phyloP scores from a whole-genome alignment of 2,329 filamentous ascomycete genomes.

The Stenocarpella maydis region DNA sequence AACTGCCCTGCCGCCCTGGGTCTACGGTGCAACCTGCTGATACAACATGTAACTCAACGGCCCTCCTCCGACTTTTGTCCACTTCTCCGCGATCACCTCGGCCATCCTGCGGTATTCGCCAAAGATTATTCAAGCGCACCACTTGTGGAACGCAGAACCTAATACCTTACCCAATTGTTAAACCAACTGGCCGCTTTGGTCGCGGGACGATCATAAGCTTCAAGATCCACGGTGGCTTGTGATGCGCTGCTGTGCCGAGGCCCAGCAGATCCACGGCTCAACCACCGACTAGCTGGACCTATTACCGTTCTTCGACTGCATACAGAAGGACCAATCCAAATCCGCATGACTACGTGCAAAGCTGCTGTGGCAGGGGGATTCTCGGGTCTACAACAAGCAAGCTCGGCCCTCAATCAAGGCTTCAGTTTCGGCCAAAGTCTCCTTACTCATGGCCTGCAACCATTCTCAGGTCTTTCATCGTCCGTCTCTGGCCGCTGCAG shows the following conservation, averaged over 20 bases:
- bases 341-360: not conserved
- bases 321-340: not conserved
- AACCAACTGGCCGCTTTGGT: not conserved
- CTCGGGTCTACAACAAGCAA: not conserved
- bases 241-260: not conserved
- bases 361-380: not conserved
- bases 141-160: not conserved
- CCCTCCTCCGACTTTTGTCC: constrained; percentile 22
- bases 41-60: not conserved
- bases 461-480: not conserved
- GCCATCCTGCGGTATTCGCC: constrained; percentile 25
- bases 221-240: not conserved
- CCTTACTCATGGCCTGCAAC: not conserved
- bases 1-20: not conserved
- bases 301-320: not conserved
- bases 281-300: not conserved
- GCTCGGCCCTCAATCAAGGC: not conserved
- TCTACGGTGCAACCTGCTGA: constrained; percentile 11
- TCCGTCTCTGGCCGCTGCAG: not conserved
- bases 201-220: constrained; percentile 9
- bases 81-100: constrained; percentile 20
- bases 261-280: not conserved
- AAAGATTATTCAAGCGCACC: too few species aligned
- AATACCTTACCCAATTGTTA: constrained; percentile 3
- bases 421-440: not conserved